phyloP scores from a whole-genome alignment of 2,329 filamentous ascomycete species.

The Trichophyton equinum region DNA sequence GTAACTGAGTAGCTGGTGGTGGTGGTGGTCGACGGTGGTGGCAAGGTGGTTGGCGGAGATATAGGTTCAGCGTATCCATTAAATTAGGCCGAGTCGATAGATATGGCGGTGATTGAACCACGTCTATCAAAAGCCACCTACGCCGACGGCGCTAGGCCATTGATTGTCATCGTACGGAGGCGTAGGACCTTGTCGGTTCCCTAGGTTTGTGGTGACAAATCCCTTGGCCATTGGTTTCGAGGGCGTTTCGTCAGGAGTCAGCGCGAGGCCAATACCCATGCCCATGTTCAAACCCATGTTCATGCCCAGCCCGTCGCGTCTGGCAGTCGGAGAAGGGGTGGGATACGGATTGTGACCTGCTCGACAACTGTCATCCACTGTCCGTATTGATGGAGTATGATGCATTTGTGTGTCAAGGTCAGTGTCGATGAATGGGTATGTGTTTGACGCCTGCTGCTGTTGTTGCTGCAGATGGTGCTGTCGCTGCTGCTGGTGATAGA shows the following conservation, averaged over 20 bases:
- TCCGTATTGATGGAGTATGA: constrained; percentile 8
- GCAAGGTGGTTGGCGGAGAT: constrained; percentile 8
- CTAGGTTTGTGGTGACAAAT: constrained; percentile 43
- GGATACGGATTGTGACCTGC: constrained; percentile 43
- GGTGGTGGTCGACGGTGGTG: constrained; percentile 8
- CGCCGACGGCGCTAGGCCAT: constrained; percentile 73
- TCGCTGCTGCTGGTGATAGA: constrained; percentile 1
- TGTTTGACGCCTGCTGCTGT: background rate
- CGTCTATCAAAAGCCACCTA: constrained; percentile 53
- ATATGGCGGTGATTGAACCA: constrained; percentile 36
- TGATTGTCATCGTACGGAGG: constrained; percentile 90
- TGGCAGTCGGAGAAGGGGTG: constrained; percentile 71
- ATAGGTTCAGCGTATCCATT: background rate
- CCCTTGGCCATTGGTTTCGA: constrained; percentile 59
- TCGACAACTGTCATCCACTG: constrained; percentile 16
- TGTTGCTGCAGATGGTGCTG: background rate
- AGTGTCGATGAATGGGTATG: background rate
- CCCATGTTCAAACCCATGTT: background rate
- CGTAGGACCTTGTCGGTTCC: constrained; percentile 72
- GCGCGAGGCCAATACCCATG: constrained; percentile 40
- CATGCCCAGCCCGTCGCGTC: constrained; percentile 47
- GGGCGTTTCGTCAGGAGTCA: constrained; percentile 44
- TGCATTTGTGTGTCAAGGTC: background rate
- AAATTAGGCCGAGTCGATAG: constrained; percentile 21
- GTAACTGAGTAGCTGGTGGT: no score